Base-by-base conservation (phyloP, 73 alveolate species). In the Paramecium sonneborni region DNA sequence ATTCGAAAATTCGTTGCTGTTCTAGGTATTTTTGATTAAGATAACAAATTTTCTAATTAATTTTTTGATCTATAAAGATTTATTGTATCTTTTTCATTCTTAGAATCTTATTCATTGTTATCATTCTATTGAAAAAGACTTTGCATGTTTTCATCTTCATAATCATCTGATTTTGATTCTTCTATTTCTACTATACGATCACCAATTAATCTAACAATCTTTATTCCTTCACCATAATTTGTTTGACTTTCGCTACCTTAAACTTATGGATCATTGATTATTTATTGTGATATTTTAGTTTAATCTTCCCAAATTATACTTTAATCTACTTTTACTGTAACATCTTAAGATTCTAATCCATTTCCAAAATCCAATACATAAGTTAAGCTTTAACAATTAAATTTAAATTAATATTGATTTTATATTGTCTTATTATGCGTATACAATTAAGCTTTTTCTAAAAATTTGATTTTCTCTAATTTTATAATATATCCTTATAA, bases 211-310 rank as follows among this genome's bases (percentile, higher is more conserved):
- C 87, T 74, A 1, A 74, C 46, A 15, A 43, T 74, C 35, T 74
- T 74, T n/a, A 74, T 74, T 21, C 87, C 87, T 20, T 74, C 87
- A n/a, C 20, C 68, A 74, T 35, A 74, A 74, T 74, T 74, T 21
- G 1, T 52, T 52, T 52, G 12, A 38, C 9, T 35, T 12, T 32
- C 56, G 34, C 35, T 38, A 20, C 46, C 57, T 38, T 74, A 1
- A 0, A 15, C 21, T 5, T 38, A 30, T 8, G 87, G 68, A 52
- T 52, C 68, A 52, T 52, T 38, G 1, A 15, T 9, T 35, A 30
- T 30, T 67, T 67, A 67, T 18, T 52, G 18, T 0, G 87, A 30
- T 74, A 74, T 35, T 38, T 74, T 74, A n/a, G 87, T 32, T 32
- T 21, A 18, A 74, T 74, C 87, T 38, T 74, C 87, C 87, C 87